A percentile compares a stretch with the other conserved stretches of the same genome.
Conservation (phyloP, 306 rosid species). For the Trifolium dubium region DNA sequence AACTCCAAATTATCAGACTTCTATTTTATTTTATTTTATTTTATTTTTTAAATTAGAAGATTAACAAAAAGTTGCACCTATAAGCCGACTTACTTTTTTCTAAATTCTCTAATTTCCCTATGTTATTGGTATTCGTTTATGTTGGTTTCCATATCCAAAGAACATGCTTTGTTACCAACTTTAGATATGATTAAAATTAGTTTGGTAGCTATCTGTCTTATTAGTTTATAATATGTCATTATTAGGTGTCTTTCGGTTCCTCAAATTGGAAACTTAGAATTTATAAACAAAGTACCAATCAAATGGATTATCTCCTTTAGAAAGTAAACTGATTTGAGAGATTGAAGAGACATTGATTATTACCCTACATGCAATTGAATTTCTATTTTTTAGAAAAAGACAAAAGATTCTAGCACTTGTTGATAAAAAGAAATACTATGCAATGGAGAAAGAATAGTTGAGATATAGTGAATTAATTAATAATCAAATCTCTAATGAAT, state of each 20-base stretch:
- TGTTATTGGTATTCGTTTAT: conserved; percentile 11
- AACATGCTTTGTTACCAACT: conserved; percentile 30
- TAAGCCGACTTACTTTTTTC: conserved; percentile 30
- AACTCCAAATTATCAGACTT: no score
- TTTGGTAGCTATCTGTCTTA: conserved; percentile 26
- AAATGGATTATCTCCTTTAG: conserved; percentile 16
- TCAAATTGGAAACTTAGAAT: conserved; percentile 36
- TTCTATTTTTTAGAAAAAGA: neutral
- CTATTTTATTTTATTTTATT: no score
- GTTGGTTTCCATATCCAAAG: conserved; percentile 30
- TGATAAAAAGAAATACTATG: no score
- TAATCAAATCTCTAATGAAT: no score
- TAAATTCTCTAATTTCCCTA: conserved; percentile 38
- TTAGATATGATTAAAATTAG: conserved; percentile 34
- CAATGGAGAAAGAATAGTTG: neutral
- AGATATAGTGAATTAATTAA: no score
- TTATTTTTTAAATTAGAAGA: no score
- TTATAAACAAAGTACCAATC: conserved; percentile 28
- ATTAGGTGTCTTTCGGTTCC: conserved; percentile 41
- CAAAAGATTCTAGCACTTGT: conserved; percentile 10
- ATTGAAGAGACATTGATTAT: conserved; percentile 31
- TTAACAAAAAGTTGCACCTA: neutral
- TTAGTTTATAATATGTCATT: conserved; percentile 24
- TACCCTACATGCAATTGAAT: conserved; percentile 28
- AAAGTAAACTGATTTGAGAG: conserved; percentile 4